Conservation (phyloP, 2,329 filamentous ascomycete species). For the Fusarium bactridioides region DNA sequence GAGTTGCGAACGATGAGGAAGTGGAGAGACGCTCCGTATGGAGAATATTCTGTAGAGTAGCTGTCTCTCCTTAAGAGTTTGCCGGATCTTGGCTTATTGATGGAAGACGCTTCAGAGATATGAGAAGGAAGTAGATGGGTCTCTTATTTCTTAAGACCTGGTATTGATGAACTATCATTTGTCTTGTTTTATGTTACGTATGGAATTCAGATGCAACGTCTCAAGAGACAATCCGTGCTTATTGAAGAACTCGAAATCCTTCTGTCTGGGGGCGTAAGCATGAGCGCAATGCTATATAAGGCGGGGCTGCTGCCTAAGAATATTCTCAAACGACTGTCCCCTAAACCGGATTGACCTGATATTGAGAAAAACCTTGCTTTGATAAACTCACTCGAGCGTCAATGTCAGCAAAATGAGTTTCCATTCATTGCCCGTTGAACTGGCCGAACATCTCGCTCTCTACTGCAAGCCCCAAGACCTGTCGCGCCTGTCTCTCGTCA, state of each 20-base stretch:
- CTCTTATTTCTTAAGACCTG: accelerated
- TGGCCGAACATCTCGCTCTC: background rate
- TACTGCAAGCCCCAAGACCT: background rate
- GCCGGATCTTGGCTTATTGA: background rate
- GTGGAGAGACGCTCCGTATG: background rate
- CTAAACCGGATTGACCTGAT: background rate
- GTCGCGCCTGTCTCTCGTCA: background rate
- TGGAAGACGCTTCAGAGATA: accelerated
- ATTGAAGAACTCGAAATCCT: background rate
- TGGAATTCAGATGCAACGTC: background rate
- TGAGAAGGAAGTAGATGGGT: background rate
- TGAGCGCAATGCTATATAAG: background rate
- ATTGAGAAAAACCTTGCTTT: accelerated
- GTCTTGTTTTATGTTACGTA: background rate
- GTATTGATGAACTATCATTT: accelerated
- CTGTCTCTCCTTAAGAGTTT: no score
- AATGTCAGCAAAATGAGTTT: background rate
- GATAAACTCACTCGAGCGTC: accelerated
- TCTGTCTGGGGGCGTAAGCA: background rate
- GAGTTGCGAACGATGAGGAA: background rate
- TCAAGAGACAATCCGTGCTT: background rate
- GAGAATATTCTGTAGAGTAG: background rate
- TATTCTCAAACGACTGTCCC: background rate
- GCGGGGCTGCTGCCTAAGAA: background rate
- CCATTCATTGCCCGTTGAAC: background rate